These are phyloP conservation scores for Diaporthe sp. DNA, from an alignment of 2,329 filamentous ascomycete genomes.

Conservation along the genomic window DNA sequence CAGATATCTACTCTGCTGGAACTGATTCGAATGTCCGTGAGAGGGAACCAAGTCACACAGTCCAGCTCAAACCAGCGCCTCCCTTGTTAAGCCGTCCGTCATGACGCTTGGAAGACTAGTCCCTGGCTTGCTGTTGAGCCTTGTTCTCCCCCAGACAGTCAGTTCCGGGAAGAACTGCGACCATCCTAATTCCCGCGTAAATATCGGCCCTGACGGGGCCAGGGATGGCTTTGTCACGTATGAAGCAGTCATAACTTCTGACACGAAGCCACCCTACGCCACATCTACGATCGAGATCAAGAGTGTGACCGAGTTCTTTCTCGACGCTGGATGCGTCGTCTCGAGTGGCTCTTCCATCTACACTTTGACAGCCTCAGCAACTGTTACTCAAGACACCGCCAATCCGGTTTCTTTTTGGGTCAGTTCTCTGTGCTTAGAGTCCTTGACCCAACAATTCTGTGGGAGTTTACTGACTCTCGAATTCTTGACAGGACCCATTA, in stretches of 20 bases:
- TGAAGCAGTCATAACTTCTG: neutral
- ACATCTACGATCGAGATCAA: neutral
- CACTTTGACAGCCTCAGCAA: neutral
- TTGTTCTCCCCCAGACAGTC: neutral
- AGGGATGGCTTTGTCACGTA: neutral
- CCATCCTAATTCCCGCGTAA: neutral
- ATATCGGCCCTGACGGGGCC: neutral
- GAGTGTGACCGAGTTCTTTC: neutral
- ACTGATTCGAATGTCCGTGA: neutral
- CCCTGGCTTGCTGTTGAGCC: neutral
- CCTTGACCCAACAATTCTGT: neutral
- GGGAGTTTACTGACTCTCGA: neutral
- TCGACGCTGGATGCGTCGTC: neutral
- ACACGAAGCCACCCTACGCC: neutral
- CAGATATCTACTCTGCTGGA: neutral
- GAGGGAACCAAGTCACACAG: too few species aligned
- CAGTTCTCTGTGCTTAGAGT: neutral
- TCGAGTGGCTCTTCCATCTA: constrained; percentile 5
- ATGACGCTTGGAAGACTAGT: neutral
- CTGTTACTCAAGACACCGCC: neutral
- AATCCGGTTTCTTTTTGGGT: neutral
- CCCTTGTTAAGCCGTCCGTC: neutral
- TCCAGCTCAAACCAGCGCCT: neutral
- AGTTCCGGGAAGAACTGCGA: neutral
- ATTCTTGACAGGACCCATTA: neutral